These are phyloP conservation scores for Cladosporium oxysporum DNA, from an alignment of 2,329 filamentous ascomycete genomes.

Conservation along the genomic window DNA sequence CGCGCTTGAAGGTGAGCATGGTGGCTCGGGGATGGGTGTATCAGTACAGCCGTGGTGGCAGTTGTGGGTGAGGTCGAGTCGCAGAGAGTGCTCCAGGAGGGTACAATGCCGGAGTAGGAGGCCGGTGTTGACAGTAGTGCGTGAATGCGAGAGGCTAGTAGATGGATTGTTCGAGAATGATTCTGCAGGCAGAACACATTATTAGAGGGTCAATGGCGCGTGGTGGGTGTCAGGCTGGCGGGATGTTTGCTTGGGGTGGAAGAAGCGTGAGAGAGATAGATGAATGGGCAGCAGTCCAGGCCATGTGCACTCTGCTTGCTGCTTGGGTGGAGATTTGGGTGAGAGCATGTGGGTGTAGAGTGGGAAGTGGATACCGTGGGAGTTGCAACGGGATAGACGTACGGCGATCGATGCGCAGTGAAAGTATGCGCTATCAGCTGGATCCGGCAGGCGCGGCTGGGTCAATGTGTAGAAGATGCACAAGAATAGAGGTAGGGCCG, in stretches of 20 bases:
- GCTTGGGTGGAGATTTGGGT: conserved; percentile 1
- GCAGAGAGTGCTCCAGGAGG: neutral
- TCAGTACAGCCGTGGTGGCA: neutral
- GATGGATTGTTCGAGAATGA: neutral
- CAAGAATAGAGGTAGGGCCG: conserved; percentile 5
- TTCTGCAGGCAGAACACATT: neutral
- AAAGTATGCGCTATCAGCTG: conserved; percentile 21
- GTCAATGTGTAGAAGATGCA: neutral
- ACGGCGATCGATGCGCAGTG: conserved; percentile 15
- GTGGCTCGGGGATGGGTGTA: neutral
- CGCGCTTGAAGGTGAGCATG: conserved; percentile 80
- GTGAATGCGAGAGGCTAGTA: neutral
- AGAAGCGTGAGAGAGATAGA: neutral
- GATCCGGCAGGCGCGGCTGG: conserved; percentile 14
- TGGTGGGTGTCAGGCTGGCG: neutral
- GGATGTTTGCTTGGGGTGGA: neutral
- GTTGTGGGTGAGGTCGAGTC: neutral
- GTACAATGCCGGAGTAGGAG: neutral
- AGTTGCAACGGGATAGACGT: conserved; percentile 10
- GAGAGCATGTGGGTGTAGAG: neutral
- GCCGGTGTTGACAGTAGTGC: conserved; percentile 4
- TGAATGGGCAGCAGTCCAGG: neutral
- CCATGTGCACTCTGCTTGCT: neutral
- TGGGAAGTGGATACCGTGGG: conserved; percentile 8
- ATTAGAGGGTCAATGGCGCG: conserved; percentile 11